These are phyloP conservation scores for Lentinula lateritia DNA, from an alignment of 768 basidiomycete genomes.

Conservation along the genomic window DNA sequence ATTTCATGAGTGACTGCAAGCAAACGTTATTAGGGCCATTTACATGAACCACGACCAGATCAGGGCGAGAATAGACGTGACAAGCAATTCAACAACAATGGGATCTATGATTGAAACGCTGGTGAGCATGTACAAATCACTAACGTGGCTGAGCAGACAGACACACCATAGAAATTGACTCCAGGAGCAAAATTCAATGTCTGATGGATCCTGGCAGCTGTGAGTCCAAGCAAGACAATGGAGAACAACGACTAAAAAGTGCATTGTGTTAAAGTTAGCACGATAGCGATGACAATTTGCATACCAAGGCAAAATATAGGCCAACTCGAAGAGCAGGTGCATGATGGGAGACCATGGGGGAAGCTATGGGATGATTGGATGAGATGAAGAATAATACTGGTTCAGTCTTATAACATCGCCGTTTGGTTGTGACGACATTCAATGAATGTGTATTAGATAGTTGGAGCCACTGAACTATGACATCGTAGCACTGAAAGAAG, in stretches of 20 bases:
- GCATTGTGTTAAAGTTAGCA: no score
- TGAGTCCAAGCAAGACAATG: slow-evolving; percentile 1
- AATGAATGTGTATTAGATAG: no score
- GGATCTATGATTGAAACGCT: slow-evolving; percentile 24
- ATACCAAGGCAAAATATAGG: neutral
- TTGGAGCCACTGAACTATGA: no score
- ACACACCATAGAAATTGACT: neutral
- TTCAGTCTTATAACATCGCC: neutral
- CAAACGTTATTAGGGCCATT: neutral
- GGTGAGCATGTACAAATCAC: no score
- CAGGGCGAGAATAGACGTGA: slow-evolving; percentile 33
- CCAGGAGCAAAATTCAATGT: neutral
- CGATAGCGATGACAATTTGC: no score
- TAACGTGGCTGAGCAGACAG: no score
- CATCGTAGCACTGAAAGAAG: no score
- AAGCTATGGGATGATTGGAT: neutral
- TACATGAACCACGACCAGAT: slow-evolving; percentile 32
- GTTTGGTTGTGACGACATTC: neutral
- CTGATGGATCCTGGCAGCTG: neutral
- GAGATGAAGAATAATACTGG: no score
- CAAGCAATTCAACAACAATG: slow-evolving; percentile 41
- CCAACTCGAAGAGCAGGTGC: neutral
- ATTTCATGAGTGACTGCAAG: neutral
- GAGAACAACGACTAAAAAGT: neutral
- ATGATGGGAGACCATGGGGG: neutral